Base-by-base conservation (phyloP, 176 grass and related monocot genomes). In the Carex kokanica region DNA sequence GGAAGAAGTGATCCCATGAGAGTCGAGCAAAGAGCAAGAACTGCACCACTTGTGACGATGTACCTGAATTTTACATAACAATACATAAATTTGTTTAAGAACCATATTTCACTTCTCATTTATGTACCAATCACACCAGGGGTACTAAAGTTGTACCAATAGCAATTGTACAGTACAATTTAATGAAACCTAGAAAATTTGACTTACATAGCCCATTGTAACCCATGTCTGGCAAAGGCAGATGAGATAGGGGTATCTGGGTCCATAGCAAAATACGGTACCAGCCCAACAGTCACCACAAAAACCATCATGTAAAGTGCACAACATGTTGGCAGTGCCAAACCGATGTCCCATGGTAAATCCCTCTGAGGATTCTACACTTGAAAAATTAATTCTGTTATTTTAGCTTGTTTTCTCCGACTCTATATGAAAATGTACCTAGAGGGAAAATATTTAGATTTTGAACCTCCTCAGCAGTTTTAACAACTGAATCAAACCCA, bases 241-340 rank as follows among this genome's bases (percentile, higher is more conserved):
- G 96, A 98, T 84, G 96, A 95, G 83, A 98, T 98, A 78, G 96
- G 96, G 56, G 96, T 98, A 88, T 98, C 96, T 20, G 96, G 91
- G 80, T 98, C 93, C 89, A 98, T 93, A 36, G 89, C 88, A 3
- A 93, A 98, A 88, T 98, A 98, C 4, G 96, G 96, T 60, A 98
- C 93, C 49, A 98, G 66, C 34, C 96, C 96, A 88, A 95, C 92
- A 72, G 95, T 91, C 83, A 98, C 96, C 74, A 95, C 12, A 40
- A 91, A 95, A 70, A 98, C 96, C 88, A 94, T 83, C 93, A 98
- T 95, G 62, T 98, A 98, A 74, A 98, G 90, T 0, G 54, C 84
- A 84, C 93, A 95, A 52, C 93, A 98, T 84, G 91, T 91, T 68
- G 91, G 88, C 83, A 98, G 38, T 2, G 96, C 86, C 58, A 81